These are phyloP conservation scores for Inonotus hispidus DNA, from an alignment of 1,284 basidiomycete species.

Conservation along the genomic window DNA sequence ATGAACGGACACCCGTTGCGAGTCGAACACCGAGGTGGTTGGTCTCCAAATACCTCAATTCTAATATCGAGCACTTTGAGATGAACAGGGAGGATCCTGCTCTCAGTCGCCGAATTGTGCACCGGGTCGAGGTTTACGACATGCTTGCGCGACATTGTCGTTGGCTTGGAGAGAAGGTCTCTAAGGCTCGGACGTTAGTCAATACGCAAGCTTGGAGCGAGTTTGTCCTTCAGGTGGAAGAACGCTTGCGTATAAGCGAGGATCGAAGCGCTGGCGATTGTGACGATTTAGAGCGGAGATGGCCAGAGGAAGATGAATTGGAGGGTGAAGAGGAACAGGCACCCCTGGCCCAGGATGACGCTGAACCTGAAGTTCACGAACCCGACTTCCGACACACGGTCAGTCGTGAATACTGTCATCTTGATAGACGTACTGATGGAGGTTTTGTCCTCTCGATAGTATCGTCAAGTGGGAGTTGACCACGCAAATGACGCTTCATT, in stretches of 20 bases:
- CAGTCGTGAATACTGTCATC: not conserved
- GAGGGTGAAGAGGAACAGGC: not conserved
- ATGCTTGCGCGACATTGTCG: slow-evolving; percentile 2
- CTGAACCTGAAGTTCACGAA: not conserved
- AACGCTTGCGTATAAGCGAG: not conserved
- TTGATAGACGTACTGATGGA: not conserved
- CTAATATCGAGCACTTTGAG: not conserved
- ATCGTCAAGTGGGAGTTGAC: not conserved
- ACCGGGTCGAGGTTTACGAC: slow-evolving; percentile 13
- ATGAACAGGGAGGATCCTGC: not conserved
- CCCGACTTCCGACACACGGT: slow-evolving; percentile 1
- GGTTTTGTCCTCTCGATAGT: not conserved
- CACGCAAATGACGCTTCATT: not conserved
- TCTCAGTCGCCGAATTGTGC: slow-evolving; percentile 1
- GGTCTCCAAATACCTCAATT: slow-evolving; percentile 4
- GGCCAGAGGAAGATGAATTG: not conserved
- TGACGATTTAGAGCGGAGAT: slow-evolving; percentile 5
- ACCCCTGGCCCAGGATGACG: not conserved
- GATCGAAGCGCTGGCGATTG: not conserved
- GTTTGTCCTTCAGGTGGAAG: not conserved
- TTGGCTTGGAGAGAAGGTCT: slow-evolving; percentile 1
- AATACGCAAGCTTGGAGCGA: not conserved
- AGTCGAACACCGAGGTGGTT: slow-evolving; percentile 13
- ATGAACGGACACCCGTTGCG: not conserved
- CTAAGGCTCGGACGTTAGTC: slow-evolving; percentile 1